Evolutionary conservation across 2,329 filamentous ascomycete species (phyloP).

Genomic region (Fusarium chlamydosporum): DNA sequence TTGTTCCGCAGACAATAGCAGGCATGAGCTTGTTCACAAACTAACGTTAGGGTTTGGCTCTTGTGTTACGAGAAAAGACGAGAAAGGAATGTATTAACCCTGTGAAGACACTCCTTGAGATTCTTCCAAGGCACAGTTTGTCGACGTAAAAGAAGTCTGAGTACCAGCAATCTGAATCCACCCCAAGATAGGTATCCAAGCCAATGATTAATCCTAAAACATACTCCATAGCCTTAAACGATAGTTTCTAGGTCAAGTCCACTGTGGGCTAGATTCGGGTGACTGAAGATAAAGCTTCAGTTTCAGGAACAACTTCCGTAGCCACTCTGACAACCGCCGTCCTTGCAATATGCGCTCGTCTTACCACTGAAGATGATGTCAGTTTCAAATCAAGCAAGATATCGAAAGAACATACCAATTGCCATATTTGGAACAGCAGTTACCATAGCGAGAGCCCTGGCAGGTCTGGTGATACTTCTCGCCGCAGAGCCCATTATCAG

Average conservation of each 20-base stretch:
- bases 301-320: constrained; percentile 19
- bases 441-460: constrained; percentile 34
- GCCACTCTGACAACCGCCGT: constrained; percentile 16
- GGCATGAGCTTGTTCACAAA: too few species aligned
- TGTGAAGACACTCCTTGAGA: neutral
- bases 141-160: neutral
- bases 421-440: constrained; percentile 32
- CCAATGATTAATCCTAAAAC: neutral
- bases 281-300: neutral
- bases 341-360: constrained; percentile 25
- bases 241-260: neutral
- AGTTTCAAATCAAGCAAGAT: neutral
- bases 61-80: neutral
- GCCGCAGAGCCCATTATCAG: constrained; percentile 41
- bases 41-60: neutral
- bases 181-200: neutral
- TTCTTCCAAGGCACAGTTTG: neutral
- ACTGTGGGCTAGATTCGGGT: neutral
- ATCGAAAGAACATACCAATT: constrained; percentile 17
- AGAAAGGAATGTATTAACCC: neutral
- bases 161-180: neutral
- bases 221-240: neutral
- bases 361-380: constrained; percentile 20
- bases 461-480: constrained; percentile 42
- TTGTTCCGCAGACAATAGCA: neutral